These are phyloP conservation scores for Chalciporus sp. DNA, from an alignment of 1,284 basidiomycete species.

Conservation along the genomic window DNA sequence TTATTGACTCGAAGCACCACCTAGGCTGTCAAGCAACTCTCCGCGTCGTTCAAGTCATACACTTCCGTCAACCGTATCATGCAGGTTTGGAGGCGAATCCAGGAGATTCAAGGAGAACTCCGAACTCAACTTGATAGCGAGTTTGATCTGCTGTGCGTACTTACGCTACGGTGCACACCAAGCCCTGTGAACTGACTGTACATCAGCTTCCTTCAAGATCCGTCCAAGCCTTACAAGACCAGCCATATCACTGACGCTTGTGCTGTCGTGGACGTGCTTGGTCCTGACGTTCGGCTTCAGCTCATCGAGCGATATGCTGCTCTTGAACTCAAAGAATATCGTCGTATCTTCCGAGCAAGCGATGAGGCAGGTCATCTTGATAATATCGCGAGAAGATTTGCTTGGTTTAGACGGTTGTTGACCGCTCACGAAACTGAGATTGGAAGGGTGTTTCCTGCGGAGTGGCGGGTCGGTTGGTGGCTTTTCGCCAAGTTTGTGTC, in stretches of 20 bases:
- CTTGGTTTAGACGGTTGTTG: constrained; percentile 95
- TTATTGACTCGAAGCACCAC: constrained; percentile 9
- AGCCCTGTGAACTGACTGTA: constrained; percentile 3
- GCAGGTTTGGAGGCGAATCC: constrained; percentile 76
- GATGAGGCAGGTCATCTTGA: constrained; percentile 97
- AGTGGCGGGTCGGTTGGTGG: constrained; percentile 84
- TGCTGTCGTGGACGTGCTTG: constrained; percentile 83
- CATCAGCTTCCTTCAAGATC: constrained; percentile 77
- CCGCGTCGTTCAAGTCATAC: constrained; percentile 75
- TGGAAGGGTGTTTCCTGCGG: constrained; percentile 76
- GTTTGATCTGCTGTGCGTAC: constrained; percentile 85
- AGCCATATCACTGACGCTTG: constrained; percentile 77
- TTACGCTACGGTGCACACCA: neutral
- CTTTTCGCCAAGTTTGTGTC: constrained; percentile 84
- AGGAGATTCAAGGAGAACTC: constrained; percentile 77
- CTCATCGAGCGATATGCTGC: constrained; percentile 90
- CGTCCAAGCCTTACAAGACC: constrained; percentile 66
- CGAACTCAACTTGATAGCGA: constrained; percentile 81
- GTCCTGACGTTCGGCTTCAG: constrained; percentile 76
- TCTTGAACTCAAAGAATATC: constrained; percentile 93
- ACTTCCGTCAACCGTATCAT: constrained; percentile 75
- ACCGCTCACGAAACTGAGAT: constrained; percentile 89
- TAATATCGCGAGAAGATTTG: constrained; percentile 91
- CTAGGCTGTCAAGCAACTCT: constrained; percentile 87
- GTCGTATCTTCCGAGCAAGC: constrained; percentile 89